phyloP scores from a whole-genome alignment of 1,284 basidiomycete species.

The Ustilago loliicola region DNA sequence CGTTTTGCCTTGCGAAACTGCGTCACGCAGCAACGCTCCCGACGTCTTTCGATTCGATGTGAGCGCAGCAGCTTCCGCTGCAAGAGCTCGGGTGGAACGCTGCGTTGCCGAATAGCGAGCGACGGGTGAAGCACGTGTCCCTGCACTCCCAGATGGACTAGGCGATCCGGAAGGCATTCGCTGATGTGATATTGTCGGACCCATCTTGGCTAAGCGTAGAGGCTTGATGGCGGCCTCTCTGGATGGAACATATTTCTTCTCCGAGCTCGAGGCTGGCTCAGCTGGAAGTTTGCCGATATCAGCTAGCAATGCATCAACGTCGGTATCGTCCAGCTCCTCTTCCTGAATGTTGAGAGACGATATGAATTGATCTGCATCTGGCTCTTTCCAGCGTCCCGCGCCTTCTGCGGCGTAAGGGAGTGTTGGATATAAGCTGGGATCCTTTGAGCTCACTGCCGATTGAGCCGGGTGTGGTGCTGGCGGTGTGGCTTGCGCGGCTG shows the following conservation, averaged over 20 bases:
- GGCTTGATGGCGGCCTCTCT: conserved; percentile 57
- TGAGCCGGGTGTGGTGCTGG: conserved; percentile 47
- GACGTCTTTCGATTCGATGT: conserved; percentile 53
- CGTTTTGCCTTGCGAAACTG: conserved; percentile 50
- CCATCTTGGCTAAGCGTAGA: conserved; percentile 61
- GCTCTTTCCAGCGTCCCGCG: conserved; percentile 49
- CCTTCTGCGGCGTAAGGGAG: conserved; percentile 57
- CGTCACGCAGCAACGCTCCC: conserved; percentile 47
- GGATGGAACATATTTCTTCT: conserved; percentile 54
- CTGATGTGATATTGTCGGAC: conserved; percentile 35
- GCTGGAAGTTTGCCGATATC: conserved; percentile 31
- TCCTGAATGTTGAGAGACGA: conserved; percentile 57
- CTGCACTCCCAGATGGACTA: conserved; percentile 17
- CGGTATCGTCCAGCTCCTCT: conserved; percentile 55
- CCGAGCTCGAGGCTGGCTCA: conserved; percentile 13
- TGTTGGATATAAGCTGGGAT: conserved; percentile 47
- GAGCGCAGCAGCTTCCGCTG: conserved; percentile 59
- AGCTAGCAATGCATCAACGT: conserved; percentile 53
- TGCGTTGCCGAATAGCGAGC: conserved; percentile 54
- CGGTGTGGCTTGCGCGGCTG: conserved; percentile 9
- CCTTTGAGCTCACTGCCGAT: conserved; percentile 47
- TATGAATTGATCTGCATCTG: conserved; percentile 63
- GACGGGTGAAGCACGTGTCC: conserved; percentile 29
- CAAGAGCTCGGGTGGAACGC: conserved; percentile 51
- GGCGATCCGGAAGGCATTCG: conserved; percentile 23